Base-by-base conservation (phyloP, 495 filamentous ascomycete genomes). In the Hyaloscypha finlandica region DNA sequence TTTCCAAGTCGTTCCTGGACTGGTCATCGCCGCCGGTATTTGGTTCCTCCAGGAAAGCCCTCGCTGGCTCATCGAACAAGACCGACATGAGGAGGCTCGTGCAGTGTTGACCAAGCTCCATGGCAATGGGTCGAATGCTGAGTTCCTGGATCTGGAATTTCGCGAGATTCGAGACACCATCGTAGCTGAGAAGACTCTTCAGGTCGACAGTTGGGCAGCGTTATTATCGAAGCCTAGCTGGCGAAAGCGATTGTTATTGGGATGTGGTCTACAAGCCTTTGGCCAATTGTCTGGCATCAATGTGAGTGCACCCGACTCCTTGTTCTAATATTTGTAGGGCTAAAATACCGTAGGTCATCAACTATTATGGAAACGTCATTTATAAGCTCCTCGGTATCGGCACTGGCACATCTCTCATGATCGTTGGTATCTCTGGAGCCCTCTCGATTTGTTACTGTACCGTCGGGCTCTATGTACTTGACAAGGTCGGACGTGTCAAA, bases 21-120 rank as follows among this genome's bases (percentile, higher is more conserved):
- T 87, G 4, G 67, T 83, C n/a, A 75, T 88, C 29, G 76, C 74
- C 8, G 65, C 74, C 8, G 83, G 84, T 12, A 74, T 84, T 33
- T 80, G 79, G 69, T 85, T 84, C 68, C 77, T 87, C 14, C 77
- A 78, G 11, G 85, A 87, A 70, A 84, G 82, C 0, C 85, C 85
- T 14, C 74, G 86, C 56, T 88, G 85, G 85, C 75, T 88, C 8
- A 80, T 84, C 33, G 78, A 85, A 65, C 79, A 81, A 65, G 83
- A 81, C 57, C 79, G 78, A 37, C 67, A 80, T 55, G 77, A 75
- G 14, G 80, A 81, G 60, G 82, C 77, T 8, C 77, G 77, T 45
- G 65, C 70, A 9, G 74, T 79, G 29, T 81, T 86, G 65, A 67
- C 71, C 16, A 70, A 70, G 16, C 80, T 83, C 11, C 84, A 84